A percentile compares a stretch with the other conserved stretches of the same genome.
These are phyloP conservation scores for Chlamydomonas incerta DNA, from an alignment of 139 green algal species.

Conservation along the genomic window DNA sequence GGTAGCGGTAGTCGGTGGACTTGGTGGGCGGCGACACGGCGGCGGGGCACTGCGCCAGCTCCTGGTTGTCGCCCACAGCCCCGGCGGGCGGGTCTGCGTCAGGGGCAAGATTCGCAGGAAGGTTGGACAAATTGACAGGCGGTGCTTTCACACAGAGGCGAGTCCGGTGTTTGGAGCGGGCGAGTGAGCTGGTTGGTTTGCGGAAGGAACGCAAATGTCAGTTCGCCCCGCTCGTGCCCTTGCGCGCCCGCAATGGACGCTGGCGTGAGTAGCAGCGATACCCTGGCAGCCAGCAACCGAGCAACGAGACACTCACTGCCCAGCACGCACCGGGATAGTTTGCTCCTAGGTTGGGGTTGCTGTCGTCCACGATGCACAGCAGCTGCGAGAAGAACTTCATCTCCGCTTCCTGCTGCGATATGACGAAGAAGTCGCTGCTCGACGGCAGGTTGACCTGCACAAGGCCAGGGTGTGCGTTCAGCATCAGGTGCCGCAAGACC, in stretches of 20 bases:
- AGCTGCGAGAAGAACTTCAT: constrained; percentile 59
- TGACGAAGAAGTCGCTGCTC: constrained; percentile 53
- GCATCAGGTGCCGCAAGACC: no score
- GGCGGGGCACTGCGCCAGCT: constrained; percentile 42
- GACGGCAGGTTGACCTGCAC: constrained; percentile 65
- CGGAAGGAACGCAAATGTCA: not conserved
- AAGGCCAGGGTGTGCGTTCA: not conserved
- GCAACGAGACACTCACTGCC: no score
- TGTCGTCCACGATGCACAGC: constrained; percentile 60
- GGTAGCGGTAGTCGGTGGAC: constrained; percentile 15
- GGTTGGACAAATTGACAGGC: no score
- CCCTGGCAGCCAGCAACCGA: no score
- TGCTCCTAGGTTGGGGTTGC: constrained; percentile 58
- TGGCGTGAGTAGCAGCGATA: no score
- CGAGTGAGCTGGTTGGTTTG: no score
- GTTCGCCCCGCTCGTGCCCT: no score
- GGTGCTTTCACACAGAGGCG: no score
- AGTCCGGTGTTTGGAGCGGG: no score
- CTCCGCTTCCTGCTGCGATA: constrained; percentile 34
- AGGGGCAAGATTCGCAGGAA: no score
- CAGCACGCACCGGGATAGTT: constrained; percentile 57
- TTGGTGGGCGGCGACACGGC: not conserved
- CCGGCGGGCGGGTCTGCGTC: constrained; percentile 63
- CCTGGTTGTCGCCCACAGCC: constrained; percentile 45
- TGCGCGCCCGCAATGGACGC: no score